Evolutionary conservation across 2,329 filamentous ascomycete species (phyloP).

Genomic region (Ophiostoma angusticollis): DNA sequence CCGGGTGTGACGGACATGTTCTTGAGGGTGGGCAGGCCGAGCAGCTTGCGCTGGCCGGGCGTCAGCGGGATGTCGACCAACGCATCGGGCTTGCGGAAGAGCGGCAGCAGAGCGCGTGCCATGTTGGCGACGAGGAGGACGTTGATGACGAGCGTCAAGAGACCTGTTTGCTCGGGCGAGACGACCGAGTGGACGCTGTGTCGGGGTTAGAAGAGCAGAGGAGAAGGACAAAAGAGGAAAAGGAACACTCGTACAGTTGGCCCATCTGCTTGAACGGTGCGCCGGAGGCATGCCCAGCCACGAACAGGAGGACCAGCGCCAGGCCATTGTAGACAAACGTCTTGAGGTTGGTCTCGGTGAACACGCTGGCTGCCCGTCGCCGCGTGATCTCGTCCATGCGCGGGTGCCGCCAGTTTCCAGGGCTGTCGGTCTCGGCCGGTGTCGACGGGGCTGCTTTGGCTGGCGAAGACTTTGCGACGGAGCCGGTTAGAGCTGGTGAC

Average conservation of each 20-base stretch:
- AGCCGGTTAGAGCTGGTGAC: neutral
- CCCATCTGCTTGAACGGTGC: conserved; percentile 23
- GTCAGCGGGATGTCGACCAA: conserved; percentile 84
- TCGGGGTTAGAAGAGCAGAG: neutral
- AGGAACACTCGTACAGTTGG: conserved; percentile 25
- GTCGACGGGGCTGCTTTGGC: conserved; percentile 1
- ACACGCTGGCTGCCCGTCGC: conserved; percentile 65
- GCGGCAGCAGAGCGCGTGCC: conserved; percentile 53
- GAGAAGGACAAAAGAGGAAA: neutral
- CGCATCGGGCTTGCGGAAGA: conserved; percentile 60
- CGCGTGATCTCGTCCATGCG: conserved; percentile 74
- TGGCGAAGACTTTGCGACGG: neutral
- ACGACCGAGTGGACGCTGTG: conserved; percentile 22
- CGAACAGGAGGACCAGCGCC: conserved; percentile 19
- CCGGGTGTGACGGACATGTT: conserved; percentile 49
- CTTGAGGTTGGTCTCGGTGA: conserved; percentile 63
- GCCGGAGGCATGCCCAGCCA: conserved; percentile 5
- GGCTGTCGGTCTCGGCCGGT: conserved; percentile 33
- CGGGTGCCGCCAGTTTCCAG: conserved; percentile 85
- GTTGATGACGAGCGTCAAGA: conserved; percentile 36
- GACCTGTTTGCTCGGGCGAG: conserved; percentile 26
- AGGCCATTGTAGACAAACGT: conserved; percentile 55
- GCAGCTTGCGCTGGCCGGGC: conserved; percentile 69
- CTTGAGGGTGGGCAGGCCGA: conserved; percentile 62
- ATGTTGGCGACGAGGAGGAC: conserved; percentile 59